These are phyloP conservation scores for Starmerella sp. DNA, from an alignment of 805 yeast species.

Conservation along the genomic window DNA sequence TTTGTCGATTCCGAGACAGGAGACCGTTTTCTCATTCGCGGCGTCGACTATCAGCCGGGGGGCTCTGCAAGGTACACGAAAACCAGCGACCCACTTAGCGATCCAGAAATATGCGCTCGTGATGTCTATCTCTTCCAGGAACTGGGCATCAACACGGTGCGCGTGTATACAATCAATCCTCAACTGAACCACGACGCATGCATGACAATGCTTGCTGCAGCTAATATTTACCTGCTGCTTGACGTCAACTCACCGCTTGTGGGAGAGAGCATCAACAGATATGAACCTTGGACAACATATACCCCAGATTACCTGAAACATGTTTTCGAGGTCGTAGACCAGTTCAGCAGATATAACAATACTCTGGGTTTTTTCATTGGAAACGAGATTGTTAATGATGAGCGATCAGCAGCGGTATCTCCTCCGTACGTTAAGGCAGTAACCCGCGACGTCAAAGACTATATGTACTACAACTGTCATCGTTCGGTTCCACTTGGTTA, in stretches of 20 bases:
- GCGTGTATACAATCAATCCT: slow-evolving; percentile 82
- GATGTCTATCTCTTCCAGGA: slow-evolving; percentile 73
- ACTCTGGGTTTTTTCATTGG: slow-evolving; percentile 89
- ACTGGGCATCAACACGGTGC: slow-evolving; percentile 73
- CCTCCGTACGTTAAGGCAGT: slow-evolving; percentile 72
- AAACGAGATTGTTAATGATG: slow-evolving; percentile 79
- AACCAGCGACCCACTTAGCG: slow-evolving; percentile 62
- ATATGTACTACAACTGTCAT: slow-evolving; percentile 45
- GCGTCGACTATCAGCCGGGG: slow-evolving; percentile 94
- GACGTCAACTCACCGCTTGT: slow-evolving; percentile 84
- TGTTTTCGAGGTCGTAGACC: slow-evolving; percentile 66
- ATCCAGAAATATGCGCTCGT: slow-evolving; percentile 60
- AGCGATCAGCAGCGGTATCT: slow-evolving; percentile 45
- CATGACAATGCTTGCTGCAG: slow-evolving; percentile 81
- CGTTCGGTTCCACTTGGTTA: slow-evolving; percentile 82
- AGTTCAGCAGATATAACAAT: slow-evolving; percentile 74
- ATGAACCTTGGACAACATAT: slow-evolving; percentile 90
- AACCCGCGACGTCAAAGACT: slow-evolving; percentile 68
- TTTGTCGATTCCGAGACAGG: slow-evolving; percentile 66
- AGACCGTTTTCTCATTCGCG: slow-evolving; percentile 65
- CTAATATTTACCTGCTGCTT: slow-evolving; percentile 81
- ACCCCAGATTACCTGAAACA: slow-evolving; percentile 59
- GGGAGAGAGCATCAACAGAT: slow-evolving; percentile 71
- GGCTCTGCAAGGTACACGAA: slow-evolving; percentile 64
- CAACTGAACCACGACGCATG: slow-evolving; percentile 74